Conservation (phyloP, 2,329 filamentous ascomycete species). For the Pseudogymnoascus sp. region DNA sequence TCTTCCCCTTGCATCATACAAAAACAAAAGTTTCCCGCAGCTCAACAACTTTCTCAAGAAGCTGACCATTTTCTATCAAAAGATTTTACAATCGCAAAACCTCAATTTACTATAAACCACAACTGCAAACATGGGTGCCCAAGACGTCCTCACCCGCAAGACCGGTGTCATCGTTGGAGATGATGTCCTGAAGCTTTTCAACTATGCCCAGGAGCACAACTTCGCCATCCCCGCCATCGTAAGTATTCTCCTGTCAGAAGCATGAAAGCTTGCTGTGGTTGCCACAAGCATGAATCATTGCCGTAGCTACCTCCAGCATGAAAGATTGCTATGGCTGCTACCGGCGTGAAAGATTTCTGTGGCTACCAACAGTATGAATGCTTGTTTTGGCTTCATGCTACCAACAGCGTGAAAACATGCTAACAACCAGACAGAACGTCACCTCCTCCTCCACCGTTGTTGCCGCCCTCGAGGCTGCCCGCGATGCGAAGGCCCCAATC, state of each 20-base stretch:
- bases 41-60: not conserved
- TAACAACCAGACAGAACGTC: slow-evolving; percentile 54
- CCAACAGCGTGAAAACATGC: too few species aligned
- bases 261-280: too few species aligned
- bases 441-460: slow-evolving; percentile 86
- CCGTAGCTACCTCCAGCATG: too few species aligned
- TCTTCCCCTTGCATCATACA: not conserved
- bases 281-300: too few species aligned
- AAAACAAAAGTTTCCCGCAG: not conserved
- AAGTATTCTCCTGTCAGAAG: too few species aligned
- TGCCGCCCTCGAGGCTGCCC: slow-evolving; percentile 85
- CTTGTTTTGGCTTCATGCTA: too few species aligned
- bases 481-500: slow-evolving; percentile 83
- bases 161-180: slow-evolving; percentile 59
- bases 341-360: too few species aligned
- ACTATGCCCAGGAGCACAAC: slow-evolving; percentile 78
- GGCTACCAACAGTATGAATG: too few species aligned
- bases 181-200: slow-evolving; percentile 66
- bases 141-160: slow-evolving; percentile 54
- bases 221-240: slow-evolving; percentile 82
- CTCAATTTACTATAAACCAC: slow-evolving; percentile 12
- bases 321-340: too few species aligned
- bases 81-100: slow-evolving; percentile 5
- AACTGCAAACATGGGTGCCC: slow-evolving; percentile 34
- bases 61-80: not conserved